Base-by-base conservation (phyloP, 208 protist genomes). In the Trypanosoma scelopori region DNA sequence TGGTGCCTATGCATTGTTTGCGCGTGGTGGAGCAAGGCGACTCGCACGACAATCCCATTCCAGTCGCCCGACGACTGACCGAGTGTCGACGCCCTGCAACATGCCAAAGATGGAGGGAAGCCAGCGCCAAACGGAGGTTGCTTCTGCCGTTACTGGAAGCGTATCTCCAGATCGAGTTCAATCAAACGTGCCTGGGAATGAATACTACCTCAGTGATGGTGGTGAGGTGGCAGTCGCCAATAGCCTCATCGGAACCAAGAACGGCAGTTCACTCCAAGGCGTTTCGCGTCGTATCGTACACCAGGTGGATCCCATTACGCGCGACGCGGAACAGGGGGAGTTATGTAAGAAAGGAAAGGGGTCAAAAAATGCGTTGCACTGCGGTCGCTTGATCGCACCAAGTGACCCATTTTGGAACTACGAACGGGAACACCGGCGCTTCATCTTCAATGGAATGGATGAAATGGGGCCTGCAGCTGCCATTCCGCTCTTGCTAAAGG, bases 401-500 rank as follows among this genome's bases (percentile, higher is more conserved):
- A 23, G 53, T 53, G 67, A 73, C 30, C 3, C 22, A 18, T 18
- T 73, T 22, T 66, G 57, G 58, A 53, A 42, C 28, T 51, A 45
- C n/a, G 67, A 73, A 30, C 47, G 52, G 16, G 49, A 59, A 28
- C 1, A 22, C 22, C 48, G 58, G 35, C 55, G 35, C 20, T 48
- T 41, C 9, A 27, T 55, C 3, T 28, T n/a, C 0, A 42, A 57
- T 11, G 42, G 7, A 5, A 22, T 32, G 16, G 4, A 12, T 16
- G 28, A n/a, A 20, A 42, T 25, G 4, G 27, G 5, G 4, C 3
- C 13, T 35, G 4, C 46, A 16, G 30, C 18, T 35, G 7, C 5
- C 13, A 25, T 66, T 2, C 59, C 32, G 0, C 58, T 69, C 30
- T 51, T 82, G 13, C 47, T 82, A 25, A 76, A 64, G n/a, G 66